Conservation (phyloP, 2,329 filamentous ascomycete genomes). For the Sclerotinia nivalis region DNA sequence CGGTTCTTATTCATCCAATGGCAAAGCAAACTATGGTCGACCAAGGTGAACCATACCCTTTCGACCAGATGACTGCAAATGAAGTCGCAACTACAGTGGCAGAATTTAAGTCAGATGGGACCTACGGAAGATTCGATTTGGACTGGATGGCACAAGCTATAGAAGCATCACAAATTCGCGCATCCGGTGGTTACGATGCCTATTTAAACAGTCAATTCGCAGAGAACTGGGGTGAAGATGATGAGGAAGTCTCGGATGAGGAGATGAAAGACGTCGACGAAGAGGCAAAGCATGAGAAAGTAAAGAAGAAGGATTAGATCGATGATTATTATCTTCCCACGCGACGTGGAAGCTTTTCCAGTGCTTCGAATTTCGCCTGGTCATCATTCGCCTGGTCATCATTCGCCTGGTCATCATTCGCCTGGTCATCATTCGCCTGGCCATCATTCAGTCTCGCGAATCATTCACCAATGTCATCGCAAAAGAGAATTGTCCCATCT, state of each 20-base stretch:
- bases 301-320: neutral
- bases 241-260: slow-evolving; percentile 19
- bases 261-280: neutral
- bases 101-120: slow-evolving; percentile 57
- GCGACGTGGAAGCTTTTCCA: neutral
- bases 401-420: no score
- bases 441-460: neutral
- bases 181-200: slow-evolving; percentile 55
- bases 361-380: neutral
- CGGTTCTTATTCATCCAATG: slow-evolving; percentile 4
- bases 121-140: slow-evolving; percentile 55
- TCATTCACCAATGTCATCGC: neutral
- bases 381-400: neutral
- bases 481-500: neutral
- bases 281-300: neutral
- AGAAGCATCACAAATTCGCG: slow-evolving; percentile 53
- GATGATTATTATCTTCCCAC: neutral
- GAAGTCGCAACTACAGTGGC: slow-evolving; percentile 53
- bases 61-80: slow-evolving; percentile 18
- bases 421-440: no score
- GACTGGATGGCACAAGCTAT: slow-evolving; percentile 57
- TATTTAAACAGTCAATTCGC: slow-evolving; percentile 55
- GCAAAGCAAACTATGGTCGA: neutral
- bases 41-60: slow-evolving; percentile 13
- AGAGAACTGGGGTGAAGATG: slow-evolving; percentile 30